Percentiles rank a stretch among this genome's conserved stretches.
Evolutionary conservation across 2,329 filamentous ascomycete genomes (phyloP).

Genomic region (Daldinia sp.): DNA sequence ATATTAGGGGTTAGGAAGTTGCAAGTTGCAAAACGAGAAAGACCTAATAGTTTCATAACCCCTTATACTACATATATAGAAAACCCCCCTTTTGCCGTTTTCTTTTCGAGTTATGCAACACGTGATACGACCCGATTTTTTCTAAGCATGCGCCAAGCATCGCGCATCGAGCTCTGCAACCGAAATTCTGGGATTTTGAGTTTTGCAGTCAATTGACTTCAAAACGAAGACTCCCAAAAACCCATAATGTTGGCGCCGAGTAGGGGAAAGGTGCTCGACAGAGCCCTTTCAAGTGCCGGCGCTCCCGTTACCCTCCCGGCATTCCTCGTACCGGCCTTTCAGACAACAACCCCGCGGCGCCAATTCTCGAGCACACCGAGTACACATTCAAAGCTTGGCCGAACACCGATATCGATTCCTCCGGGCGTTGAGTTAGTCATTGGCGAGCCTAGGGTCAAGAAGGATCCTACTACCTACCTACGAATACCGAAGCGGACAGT

Average conservation of each 20-base stretch:
- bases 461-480: conserved; percentile 69
- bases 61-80: not conserved
- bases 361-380: conserved; percentile 78
- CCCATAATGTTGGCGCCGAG: conserved; percentile 73
- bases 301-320: conserved; percentile 70
- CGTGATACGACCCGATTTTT: conserved; percentile 32
- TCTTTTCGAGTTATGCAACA: conserved; percentile 4
- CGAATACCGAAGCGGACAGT: conserved; percentile 74
- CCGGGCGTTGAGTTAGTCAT: conserved; percentile 83
- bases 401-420: conserved; percentile 82
- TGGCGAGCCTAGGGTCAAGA: conserved; percentile 69
- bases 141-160: conserved; percentile 42
- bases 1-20: not conserved
- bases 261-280: conserved; percentile 70
- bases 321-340: conserved; percentile 81
- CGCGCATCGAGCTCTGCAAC: conserved; percentile 25
- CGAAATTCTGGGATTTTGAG: conserved; percentile 17
- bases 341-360: conserved; percentile 57
- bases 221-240: conserved; percentile 18
- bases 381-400: conserved; percentile 85
- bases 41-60: not conserved
- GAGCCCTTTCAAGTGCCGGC: conserved; percentile 61
- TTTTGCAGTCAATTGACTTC: conserved; percentile 38
- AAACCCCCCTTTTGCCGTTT: not conserved
- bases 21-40: not conserved